phyloP scores from a whole-genome alignment of 1,284 basidiomycete species.

The Gyrodon tennesseensis region DNA sequence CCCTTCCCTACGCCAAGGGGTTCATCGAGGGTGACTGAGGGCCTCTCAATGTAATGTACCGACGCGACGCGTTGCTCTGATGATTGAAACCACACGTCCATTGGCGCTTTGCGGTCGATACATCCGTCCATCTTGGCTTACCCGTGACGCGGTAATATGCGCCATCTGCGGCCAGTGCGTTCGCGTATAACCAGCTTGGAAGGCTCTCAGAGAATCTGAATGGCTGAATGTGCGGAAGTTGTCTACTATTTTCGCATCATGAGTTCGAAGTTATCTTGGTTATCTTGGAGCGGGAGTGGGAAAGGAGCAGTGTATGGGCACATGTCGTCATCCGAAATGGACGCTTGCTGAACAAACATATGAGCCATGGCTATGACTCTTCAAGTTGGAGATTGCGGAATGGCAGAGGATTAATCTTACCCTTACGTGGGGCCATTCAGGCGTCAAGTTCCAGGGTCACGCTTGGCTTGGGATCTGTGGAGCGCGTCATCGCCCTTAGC shows the following conservation, averaged over 20 bases:
- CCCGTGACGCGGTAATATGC: background rate
- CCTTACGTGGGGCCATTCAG: too few species aligned
- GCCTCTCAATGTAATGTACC: background rate
- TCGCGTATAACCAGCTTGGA: constrained; percentile 39
- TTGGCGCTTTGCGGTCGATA: background rate
- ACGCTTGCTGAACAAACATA: too few species aligned
- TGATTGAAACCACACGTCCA: background rate
- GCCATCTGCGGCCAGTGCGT: constrained; percentile 81
- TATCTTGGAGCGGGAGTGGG: too few species aligned
- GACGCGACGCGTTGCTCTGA: too few species aligned
- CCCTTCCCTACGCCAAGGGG: background rate
- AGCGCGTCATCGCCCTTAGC: too few species aligned
- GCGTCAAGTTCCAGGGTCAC: too few species aligned
- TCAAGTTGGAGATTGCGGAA: too few species aligned
- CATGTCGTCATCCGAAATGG: too few species aligned
- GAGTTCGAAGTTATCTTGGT: too few species aligned
- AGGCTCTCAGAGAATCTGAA: background rate
- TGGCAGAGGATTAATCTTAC: too few species aligned
- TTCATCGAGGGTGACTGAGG: background rate
- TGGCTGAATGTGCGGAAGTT: background rate
- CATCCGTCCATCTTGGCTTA: background rate
- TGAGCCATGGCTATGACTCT: too few species aligned
- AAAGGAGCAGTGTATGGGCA: background rate
- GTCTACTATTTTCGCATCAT: background rate
- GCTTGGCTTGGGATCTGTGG: too few species aligned